Evolutionary conservation across 148 eudicot genomes (phyloP).

Genomic region (Drosera capensis): DNA sequence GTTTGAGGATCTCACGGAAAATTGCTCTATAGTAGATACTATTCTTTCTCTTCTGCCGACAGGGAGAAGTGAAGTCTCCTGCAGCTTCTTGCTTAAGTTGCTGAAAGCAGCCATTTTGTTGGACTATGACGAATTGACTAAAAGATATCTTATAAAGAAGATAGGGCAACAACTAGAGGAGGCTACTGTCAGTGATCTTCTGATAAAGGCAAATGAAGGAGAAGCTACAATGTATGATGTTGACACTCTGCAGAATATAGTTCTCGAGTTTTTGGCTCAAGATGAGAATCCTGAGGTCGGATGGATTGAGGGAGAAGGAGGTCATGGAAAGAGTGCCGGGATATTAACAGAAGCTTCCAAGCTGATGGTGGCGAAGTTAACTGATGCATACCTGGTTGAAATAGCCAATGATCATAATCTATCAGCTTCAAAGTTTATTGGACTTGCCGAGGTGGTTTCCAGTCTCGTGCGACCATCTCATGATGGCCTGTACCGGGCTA

Average conservation of each 20-base stretch:
- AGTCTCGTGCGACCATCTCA: slow-evolving; percentile 59
- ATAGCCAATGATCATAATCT: slow-evolving; percentile 71
- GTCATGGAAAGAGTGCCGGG: slow-evolving; percentile 26
- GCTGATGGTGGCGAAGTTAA: slow-evolving; percentile 83
- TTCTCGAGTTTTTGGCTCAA: slow-evolving; percentile 44
- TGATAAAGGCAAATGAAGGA: slow-evolving; percentile 39
- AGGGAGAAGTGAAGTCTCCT: slow-evolving; percentile 40
- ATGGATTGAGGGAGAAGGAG: slow-evolving; percentile 22
- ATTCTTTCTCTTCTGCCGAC: slow-evolving; percentile 40
- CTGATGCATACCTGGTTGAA: slow-evolving; percentile 69
- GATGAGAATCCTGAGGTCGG: slow-evolving; percentile 32
- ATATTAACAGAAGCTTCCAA: slow-evolving; percentile 85
- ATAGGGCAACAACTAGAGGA: not conserved
- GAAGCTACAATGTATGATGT: slow-evolving; percentile 45
- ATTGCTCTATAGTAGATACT: slow-evolving; percentile 4
- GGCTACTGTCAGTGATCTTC: slow-evolving; percentile 38
- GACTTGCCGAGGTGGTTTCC: slow-evolving; percentile 65
- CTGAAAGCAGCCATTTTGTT: slow-evolving; percentile 16
- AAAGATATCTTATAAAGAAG: not conserved
- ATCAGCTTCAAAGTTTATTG: slow-evolving; percentile 40
- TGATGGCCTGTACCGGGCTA: slow-evolving; percentile 83
- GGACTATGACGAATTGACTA: not conserved
- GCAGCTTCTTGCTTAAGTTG: not conserved
- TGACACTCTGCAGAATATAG: slow-evolving; percentile 33
- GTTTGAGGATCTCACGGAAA: slow-evolving; percentile 20